phyloP scores from a whole-genome alignment of 2,329 filamentous ascomycete genomes.

The Penicillium corylophilum region DNA sequence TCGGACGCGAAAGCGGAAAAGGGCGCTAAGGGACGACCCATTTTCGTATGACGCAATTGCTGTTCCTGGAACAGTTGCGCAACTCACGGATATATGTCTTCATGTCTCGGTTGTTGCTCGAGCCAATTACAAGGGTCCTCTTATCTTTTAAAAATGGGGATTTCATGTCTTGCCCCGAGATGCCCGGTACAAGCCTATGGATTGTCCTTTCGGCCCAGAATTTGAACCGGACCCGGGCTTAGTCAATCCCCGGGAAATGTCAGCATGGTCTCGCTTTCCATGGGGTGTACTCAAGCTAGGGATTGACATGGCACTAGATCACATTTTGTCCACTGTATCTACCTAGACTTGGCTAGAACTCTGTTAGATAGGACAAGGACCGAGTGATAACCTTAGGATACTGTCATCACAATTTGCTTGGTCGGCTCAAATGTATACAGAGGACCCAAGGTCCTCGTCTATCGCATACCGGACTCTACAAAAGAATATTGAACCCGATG shows the following conservation, averaged over 20 bases:
- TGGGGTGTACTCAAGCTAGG: too few species aligned
- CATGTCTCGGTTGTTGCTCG: slow-evolving; percentile 3
- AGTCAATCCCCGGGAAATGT: too few species aligned
- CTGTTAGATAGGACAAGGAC: too few species aligned
- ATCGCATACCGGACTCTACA: neutral
- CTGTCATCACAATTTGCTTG: too few species aligned
- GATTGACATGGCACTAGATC: too few species aligned
- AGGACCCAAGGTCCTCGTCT: neutral
- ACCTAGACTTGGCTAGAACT: too few species aligned
- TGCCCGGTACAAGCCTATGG: neutral
- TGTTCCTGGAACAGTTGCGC: slow-evolving; percentile 5
- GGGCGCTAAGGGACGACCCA: slow-evolving; percentile 14
- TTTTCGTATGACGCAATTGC: slow-evolving; percentile 34
- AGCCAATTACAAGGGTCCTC: neutral
- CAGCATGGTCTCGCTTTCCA: too few species aligned
- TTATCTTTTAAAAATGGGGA: neutral
- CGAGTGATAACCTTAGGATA: too few species aligned
- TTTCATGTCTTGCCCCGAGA: neutral
- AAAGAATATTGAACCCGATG: slow-evolving; percentile 29
- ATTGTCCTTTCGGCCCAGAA: neutral
- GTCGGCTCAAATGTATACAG: too few species aligned
- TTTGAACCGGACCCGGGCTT: neutral
- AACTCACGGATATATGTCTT: slow-evolving; percentile 4
- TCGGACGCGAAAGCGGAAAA: slow-evolving; percentile 25
- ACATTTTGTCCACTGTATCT: too few species aligned